Evolutionary conservation across 371 early-diverging fungal genomes (phyloP).

Genomic region (Actinomortierella ambigua): DNA sequence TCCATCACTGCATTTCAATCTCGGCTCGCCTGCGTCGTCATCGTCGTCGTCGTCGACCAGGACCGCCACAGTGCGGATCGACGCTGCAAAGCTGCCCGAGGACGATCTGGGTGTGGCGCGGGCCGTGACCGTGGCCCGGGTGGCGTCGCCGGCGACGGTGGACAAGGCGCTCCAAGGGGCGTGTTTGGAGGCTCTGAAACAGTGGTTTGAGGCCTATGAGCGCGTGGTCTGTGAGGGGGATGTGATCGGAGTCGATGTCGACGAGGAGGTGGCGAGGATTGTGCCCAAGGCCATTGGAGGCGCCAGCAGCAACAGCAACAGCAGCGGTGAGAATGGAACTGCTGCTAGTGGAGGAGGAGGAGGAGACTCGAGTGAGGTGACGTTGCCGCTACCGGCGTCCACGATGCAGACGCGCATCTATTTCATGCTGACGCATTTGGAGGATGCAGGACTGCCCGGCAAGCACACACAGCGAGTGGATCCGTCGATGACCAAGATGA

Average conservation of each 20-base stretch:
- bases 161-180: slow-evolving; percentile 70
- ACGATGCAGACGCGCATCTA: slow-evolving; percentile 31
- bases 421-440: slow-evolving; percentile 44
- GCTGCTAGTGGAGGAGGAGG: slow-evolving; percentile 12
- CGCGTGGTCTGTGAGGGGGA: slow-evolving; percentile 78
- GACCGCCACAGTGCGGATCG: slow-evolving; percentile 27
- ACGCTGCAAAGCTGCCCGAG: slow-evolving; percentile 41
- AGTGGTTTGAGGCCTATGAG: slow-evolving; percentile 71
- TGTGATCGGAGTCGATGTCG: slow-evolving; percentile 70
- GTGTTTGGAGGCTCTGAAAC: slow-evolving; percentile 64
- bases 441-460: slow-evolving; percentile 21
- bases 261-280: slow-evolving; percentile 53
- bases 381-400: slow-evolving; percentile 19
- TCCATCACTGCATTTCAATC: slow-evolving; percentile 65
- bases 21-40: slow-evolving; percentile 54
- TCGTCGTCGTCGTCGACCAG: slow-evolving; percentile 44
- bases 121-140: slow-evolving; percentile 73
- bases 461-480: slow-evolving; percentile 56
- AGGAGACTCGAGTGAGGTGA: slow-evolving; percentile 13
- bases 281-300: slow-evolving; percentile 35
- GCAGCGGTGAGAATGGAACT: slow-evolving; percentile 20
- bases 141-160: slow-evolving; percentile 76
- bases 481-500: slow-evolving; percentile 64
- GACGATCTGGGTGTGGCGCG: slow-evolving; percentile 64
- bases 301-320: slow-evolving; percentile 12